phyloP scores from a whole-genome alignment of 306 rosid species.

The Inga laurina region DNA sequence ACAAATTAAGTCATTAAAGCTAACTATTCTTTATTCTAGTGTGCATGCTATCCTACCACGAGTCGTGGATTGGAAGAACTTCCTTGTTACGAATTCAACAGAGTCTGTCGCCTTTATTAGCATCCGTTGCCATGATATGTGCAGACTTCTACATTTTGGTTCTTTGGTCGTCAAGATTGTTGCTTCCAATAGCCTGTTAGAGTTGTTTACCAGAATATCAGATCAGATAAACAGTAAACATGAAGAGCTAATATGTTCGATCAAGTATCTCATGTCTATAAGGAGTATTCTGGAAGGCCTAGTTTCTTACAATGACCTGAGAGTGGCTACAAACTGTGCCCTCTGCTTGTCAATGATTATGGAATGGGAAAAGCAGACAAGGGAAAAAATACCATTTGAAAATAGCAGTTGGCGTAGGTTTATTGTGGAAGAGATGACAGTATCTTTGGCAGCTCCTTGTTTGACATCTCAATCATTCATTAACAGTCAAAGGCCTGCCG shows the following conservation, averaged over 20 bases:
- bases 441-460: constrained; percentile 68
- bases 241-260: constrained; percentile 56
- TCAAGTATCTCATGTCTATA: constrained; percentile 58
- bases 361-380: constrained; percentile 54
- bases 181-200: constrained; percentile 74
- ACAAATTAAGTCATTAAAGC: constrained; percentile 26
- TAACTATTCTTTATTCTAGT: constrained; percentile 43
- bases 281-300: constrained; percentile 75
- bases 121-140: constrained; percentile 74
- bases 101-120: constrained; percentile 56
- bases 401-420: constrained; percentile 72
- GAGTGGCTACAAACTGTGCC: constrained; percentile 79
- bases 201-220: constrained; percentile 67
- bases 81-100: constrained; percentile 49
- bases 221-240: constrained; percentile 53
- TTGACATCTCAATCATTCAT: constrained; percentile 58
- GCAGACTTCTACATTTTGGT: constrained; percentile 88
- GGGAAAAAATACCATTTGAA: constrained; percentile 41
- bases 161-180: constrained; percentile 63
- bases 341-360: constrained; percentile 67
- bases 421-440: constrained; percentile 78
- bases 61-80: constrained; percentile 74
- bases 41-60: constrained; percentile 66
- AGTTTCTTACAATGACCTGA: constrained; percentile 56
- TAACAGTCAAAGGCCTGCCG: constrained; percentile 57